These are phyloP conservation scores for Phalaenopsis aphrodite DNA, from an alignment of 106 monocot species.

Conservation along the genomic window DNA sequence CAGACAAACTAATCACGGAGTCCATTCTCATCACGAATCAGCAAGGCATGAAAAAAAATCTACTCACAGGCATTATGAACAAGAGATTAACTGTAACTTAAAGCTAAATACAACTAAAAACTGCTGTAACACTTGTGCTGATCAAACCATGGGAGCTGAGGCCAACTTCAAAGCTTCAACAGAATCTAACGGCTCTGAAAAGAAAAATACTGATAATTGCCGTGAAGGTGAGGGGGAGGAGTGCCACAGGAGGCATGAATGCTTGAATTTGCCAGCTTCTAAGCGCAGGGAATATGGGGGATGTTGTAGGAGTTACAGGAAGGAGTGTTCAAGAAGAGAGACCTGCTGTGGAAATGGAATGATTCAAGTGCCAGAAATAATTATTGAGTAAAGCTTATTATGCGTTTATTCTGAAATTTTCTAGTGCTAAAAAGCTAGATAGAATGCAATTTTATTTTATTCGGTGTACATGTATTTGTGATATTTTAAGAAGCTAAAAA, in stretches of 20 bases:
- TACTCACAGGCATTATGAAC: neutral
- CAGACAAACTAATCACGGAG: neutral
- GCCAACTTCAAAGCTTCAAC: neutral
- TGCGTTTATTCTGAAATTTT: too few species aligned
- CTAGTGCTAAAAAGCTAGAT: too few species aligned
- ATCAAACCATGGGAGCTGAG: neutral
- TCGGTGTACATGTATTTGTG: too few species aligned
- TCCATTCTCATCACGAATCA: neutral
- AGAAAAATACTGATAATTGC: slow-evolving; percentile 7
- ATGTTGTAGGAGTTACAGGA: slow-evolving; percentile 42
- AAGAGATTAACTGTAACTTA: neutral
- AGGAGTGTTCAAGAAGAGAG: slow-evolving; percentile 20
- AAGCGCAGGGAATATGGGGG: neutral
- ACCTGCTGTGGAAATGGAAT: slow-evolving; percentile 27
- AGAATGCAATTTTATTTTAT: too few species aligned
- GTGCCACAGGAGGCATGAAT: neutral
- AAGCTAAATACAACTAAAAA: neutral
- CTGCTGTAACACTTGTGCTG: neutral
- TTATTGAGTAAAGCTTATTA: slow-evolving; percentile 38
- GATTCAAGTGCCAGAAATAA: slow-evolving; percentile 40
- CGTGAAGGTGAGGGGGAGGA: slow-evolving; percentile 5
- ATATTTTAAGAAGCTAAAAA: too few species aligned
- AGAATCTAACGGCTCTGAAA: neutral
- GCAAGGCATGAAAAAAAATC: neutral
- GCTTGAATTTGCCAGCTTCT: neutral